Evolutionary conservation across 225 moss, liverwort and hornwort genomes (phyloP), one percentile per base, ranked within the genome.

Genomic region (Anthoceros angustus): DNA sequence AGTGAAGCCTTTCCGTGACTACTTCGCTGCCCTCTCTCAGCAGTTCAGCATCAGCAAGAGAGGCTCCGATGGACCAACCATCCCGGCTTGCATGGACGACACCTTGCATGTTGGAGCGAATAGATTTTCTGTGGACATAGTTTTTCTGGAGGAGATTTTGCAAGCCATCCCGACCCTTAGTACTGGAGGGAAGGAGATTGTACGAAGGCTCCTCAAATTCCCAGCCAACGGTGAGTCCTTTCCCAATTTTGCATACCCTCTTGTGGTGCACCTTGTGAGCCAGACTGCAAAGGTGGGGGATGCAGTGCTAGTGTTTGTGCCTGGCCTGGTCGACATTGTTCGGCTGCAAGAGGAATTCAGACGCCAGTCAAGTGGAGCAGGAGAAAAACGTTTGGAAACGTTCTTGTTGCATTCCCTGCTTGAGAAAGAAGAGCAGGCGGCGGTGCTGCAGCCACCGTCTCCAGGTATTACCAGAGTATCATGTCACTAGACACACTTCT

Each of bases 61-160:
- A 18, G 45, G 55, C 48, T 39, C 21, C 6, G 7, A 18, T 8
- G 39, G 41, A 18, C 60, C 20, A 14, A 15, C 12, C 11, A 11
- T 21, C 21, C 14, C 42, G 8, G 26, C 6, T 42, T 24, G 2
- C 32, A 1, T 32, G 32, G 32, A 32, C 32, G 18, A 62, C 26
- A 70, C 74, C 43, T 66, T 70, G 25, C 41, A 49, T 42, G 40
- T 75, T 5, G 63, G 20, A 55, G 70, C 63, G 41, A 26, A 41
- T 26, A 70, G 5, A 45, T 75, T 75, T 49, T 63, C 74, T 4
- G 41, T 75, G 0, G 63, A 67, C 20, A 62, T 75, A 2, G 50
- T 75, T n/a, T 63, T 70, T 12, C 70, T 75, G 12, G 74, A 75
- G 26, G 74, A 70, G 8, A 67, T 75, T 61, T 21, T 7, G 10